These are phyloP conservation scores for Colletotrichum endophyticum DNA, from an alignment of 2,329 filamentous ascomycete species.

Conservation along the genomic window DNA sequence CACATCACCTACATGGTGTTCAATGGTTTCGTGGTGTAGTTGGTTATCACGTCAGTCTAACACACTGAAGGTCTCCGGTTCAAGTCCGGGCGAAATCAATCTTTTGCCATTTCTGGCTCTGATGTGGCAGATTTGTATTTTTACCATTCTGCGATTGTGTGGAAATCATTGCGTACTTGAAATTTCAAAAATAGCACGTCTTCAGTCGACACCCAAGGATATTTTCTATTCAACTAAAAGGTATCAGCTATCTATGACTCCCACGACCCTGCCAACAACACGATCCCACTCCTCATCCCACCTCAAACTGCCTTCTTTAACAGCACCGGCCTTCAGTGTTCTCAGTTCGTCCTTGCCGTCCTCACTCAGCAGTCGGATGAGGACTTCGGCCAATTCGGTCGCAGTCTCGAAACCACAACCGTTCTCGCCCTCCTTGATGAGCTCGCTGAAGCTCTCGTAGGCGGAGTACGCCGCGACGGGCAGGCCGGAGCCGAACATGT, in stretches of 20 bases:
- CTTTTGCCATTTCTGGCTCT: background rate
- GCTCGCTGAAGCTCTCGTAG: conserved; percentile 88
- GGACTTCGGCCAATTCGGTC: conserved; percentile 65
- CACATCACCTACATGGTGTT: background rate
- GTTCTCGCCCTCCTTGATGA: conserved; percentile 88
- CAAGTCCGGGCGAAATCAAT: conserved; percentile 22
- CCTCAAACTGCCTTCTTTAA: conserved; percentile 73
- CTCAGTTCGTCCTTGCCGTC: conserved; percentile 58
- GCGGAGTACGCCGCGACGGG: conserved; percentile 86
- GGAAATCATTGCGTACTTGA: no score
- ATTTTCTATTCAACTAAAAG: no score
- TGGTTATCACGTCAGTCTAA: conserved; percentile 57
- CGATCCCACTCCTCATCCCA: conserved; percentile 96
- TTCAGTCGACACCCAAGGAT: no score
- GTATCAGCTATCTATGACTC: conserved; percentile 37
- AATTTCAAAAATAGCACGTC: no score
- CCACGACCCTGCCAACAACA: conserved; percentile 77
- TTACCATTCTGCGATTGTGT: background rate
- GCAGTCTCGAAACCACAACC: conserved; percentile 83
- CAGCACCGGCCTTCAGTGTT: conserved; percentile 70
- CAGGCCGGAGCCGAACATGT: conserved; percentile 96
- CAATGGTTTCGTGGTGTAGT: conserved; percentile 36
- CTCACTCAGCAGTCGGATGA: conserved; percentile 68
- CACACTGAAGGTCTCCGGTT: conserved; percentile 34
- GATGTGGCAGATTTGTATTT: background rate